phyloP scores from a whole-genome alignment of 441 rosid species.

The Gossypium gossypioides region DNA sequence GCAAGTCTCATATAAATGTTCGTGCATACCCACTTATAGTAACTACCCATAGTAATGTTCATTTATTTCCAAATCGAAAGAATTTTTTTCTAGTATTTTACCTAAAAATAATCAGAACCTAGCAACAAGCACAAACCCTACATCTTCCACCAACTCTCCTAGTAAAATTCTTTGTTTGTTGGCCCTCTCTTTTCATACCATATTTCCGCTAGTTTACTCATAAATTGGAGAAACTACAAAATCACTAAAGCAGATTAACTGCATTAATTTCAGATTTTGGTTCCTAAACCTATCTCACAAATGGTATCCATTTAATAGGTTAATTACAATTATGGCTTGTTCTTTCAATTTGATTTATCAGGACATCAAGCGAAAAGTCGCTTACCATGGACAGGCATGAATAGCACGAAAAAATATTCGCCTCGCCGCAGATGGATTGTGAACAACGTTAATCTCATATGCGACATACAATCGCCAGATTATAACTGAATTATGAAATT shows the following conservation, averaged over 20 bases:
- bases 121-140: background rate
- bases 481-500: constrained; percentile 45
- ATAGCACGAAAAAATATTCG: constrained; percentile 80
- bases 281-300: background rate
- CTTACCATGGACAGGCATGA: constrained; percentile 91
- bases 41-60: background rate
- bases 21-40: background rate
- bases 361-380: constrained; percentile 3
- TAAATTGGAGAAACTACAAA: background rate
- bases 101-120: background rate
- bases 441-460: constrained; percentile 56
- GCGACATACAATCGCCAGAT: constrained; percentile 83
- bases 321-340: background rate
- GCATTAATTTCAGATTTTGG: background rate
- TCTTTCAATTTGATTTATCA: background rate
- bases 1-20: background rate
- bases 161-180: background rate
- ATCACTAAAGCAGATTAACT: background rate
- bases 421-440: constrained; percentile 58
- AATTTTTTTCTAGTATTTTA: background rate
- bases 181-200: background rate
- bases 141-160: background rate
- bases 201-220: background rate
- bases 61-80: constrained; percentile 1
- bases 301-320: background rate